Percentiles rank a stretch among this genome's conserved stretches.
Evolutionary conservation across 1,284 basidiomycete species (phyloP).

Genomic region (Microstroma glucosiphilum): DNA sequence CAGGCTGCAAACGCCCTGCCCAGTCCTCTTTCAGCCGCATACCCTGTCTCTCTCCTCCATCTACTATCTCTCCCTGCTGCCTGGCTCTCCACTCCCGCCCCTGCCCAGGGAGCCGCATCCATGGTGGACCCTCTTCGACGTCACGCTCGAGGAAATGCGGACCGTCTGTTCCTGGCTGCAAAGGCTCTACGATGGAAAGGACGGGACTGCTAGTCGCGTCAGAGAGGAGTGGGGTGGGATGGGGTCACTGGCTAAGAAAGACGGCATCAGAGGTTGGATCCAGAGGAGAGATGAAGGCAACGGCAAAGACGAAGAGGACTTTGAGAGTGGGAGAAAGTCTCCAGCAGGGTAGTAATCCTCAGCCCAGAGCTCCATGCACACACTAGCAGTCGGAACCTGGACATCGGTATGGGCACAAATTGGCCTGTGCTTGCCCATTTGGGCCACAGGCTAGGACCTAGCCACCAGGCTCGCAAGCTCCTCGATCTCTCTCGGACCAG

Average conservation of each 20-base stretch:
- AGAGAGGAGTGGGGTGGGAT: conserved; percentile 5
- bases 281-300: neutral
- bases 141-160: conserved; percentile 32
- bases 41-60: conserved; percentile 70
- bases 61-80: conserved; percentile 24
- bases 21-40: conserved; percentile 77
- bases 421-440: no score
- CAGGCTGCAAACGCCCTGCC: conserved; percentile 83
- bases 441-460: no score
- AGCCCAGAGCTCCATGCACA: no score
- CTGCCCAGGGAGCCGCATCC: conserved; percentile 49
- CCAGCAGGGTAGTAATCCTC: no score
- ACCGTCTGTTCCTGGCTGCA: conserved; percentile 29
- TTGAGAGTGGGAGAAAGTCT: no score
- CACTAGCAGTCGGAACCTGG: no score
- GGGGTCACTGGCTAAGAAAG: neutral
- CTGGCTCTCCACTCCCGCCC: conserved; percentile 25
- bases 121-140: conserved; percentile 53
- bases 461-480: neutral
- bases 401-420: no score
- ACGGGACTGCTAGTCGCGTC: conserved; percentile 1
- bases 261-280: neutral
- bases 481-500: neutral
- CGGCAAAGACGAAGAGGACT: no score
- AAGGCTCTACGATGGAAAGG: conserved; percentile 26